These are phyloP conservation scores for Boletus vermiculosoides DNA, from an alignment of 768 basidiomycete genomes.

Conservation along the genomic window DNA sequence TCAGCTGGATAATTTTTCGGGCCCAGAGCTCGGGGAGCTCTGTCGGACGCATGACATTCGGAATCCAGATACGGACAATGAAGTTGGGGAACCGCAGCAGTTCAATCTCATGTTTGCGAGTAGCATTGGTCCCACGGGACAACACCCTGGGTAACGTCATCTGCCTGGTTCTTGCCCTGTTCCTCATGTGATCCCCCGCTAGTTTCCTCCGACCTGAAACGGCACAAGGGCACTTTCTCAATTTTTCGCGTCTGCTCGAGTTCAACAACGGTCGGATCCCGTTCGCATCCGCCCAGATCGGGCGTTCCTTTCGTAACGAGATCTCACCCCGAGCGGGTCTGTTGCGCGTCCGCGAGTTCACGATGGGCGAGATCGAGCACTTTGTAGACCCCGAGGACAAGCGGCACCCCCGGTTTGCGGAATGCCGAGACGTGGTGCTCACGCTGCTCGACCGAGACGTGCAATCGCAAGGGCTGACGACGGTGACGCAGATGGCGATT, in stretches of 20 bases:
- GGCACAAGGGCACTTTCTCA: constrained; percentile 97
- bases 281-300: constrained; percentile 97
- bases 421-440: constrained; percentile 74
- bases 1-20: constrained; percentile 80
- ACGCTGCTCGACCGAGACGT: constrained; percentile 77
- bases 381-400: constrained; percentile 96
- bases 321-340: constrained; percentile 96
- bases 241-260: constrained; percentile 94
- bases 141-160: constrained; percentile 76
- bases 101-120: constrained; percentile 99
- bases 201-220: constrained; percentile 98
- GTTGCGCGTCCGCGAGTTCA: constrained; percentile 96
- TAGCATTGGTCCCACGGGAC: constrained; percentile 96
- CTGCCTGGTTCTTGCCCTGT: accelerated
- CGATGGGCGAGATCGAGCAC: constrained; percentile 99
- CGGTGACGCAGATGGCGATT: constrained; percentile 63
- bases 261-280: constrained; percentile 98
- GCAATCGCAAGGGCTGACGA: constrained; percentile 73
- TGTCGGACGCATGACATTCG: constrained; percentile 75
- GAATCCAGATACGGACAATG: constrained; percentile 92
- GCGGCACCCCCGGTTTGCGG: constrained; percentile 76
- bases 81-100: constrained; percentile 87
- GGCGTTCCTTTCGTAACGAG: constrained; percentile 95
- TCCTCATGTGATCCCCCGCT: not conserved
- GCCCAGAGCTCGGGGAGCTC: constrained; percentile 84